Percentiles rank a stretch among this genome's conserved stretches.
Evolutionary conservation across 306 rosid genomes (phyloP).

Genomic region (Geum urbanum): DNA sequence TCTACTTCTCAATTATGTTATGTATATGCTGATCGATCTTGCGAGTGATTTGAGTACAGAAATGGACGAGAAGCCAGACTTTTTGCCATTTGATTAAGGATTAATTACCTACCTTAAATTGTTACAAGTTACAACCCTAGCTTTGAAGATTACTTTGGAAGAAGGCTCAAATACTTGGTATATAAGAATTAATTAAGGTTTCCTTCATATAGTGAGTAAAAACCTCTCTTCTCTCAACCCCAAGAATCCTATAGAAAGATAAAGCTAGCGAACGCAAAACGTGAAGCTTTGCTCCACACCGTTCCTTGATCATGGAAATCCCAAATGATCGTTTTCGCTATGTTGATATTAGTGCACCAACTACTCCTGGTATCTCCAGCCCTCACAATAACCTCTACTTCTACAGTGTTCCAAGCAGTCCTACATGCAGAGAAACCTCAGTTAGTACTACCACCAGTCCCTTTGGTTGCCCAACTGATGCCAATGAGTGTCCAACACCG

Average conservation of each 20-base stretch:
- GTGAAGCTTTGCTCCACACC: not conserved
- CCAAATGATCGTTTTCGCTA: slow-evolving; percentile 24
- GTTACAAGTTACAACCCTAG: too few species aligned
- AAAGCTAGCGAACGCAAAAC: not conserved
- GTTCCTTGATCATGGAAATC: slow-evolving; percentile 33
- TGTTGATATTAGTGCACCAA: slow-evolving; percentile 27
- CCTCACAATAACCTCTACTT: slow-evolving; percentile 33
- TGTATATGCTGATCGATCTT: too few species aligned
- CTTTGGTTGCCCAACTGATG: slow-evolving; percentile 31
- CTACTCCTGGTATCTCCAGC: slow-evolving; percentile 34
- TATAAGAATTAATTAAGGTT: not conserved
- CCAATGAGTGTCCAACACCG: slow-evolving; percentile 20
- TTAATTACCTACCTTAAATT: not conserved
- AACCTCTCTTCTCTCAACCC: slow-evolving; percentile 19
- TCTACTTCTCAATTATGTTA: too few species aligned
- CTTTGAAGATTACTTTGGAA: slow-evolving; percentile 19
- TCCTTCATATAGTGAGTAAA: slow-evolving; percentile 22
- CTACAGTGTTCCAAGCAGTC: slow-evolving; percentile 78
- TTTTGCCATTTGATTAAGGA: not conserved
- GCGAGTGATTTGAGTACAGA: not conserved
- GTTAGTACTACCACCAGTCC: not conserved
- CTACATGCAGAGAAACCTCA: slow-evolving; percentile 25
- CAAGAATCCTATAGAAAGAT: not conserved
- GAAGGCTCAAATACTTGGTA: slow-evolving; percentile 5
- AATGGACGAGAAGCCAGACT: not conserved